Base-by-base conservation (phyloP, 2,329 filamentous ascomycete species). In the Paecilomyces sp. region DNA sequence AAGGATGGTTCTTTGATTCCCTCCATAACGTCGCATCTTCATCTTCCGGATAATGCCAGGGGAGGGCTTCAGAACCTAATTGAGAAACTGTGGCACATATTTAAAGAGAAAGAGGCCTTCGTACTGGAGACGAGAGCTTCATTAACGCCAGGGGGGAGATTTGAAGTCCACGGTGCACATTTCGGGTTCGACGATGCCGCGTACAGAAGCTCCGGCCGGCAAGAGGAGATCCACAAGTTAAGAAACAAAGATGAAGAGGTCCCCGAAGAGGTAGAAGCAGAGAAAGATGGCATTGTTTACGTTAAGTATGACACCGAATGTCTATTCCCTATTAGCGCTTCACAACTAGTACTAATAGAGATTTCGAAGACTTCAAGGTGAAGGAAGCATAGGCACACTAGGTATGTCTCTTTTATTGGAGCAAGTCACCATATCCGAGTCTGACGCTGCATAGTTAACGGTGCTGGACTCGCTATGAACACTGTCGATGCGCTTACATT, bases 401-500 rank as follows among this genome's bases (percentile, higher is more conserved):
- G 77, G 77, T 78, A 71, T 64, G 64, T 57, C 8, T 24, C 15
- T 61, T 15, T 47, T 3, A 8, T 22, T 15, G 18, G 7, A 5
- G 3, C 41, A 47, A 47, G 41, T 47, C n/a, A n/a, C 76, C 81
- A 70, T 73, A 87, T 84, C 91, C 91, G 0, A 87, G 86, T 57
- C 85, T 82, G 30, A 75, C 65, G 3, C 78, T 80, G 36, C 83
- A 80, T 60, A 77, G 78, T 33, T 78, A 79, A 69, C 91, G 92
- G 15, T 86, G 83, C 60, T 74, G 82, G 63, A 92, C 89, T 87
- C 87, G 90, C 31, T 88, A 9, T 84, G 83, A 94, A 94, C 71
- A 96, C 91, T 0, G 86, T 92, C 61, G 92, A 96, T 71, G 88
- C 89, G 0, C 83, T 96, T 1, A 80, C 83, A 2, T 77, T 85